Base-by-base conservation (phyloP, 768 basidiomycete species). In the Mycena rebaudengoi region DNA sequence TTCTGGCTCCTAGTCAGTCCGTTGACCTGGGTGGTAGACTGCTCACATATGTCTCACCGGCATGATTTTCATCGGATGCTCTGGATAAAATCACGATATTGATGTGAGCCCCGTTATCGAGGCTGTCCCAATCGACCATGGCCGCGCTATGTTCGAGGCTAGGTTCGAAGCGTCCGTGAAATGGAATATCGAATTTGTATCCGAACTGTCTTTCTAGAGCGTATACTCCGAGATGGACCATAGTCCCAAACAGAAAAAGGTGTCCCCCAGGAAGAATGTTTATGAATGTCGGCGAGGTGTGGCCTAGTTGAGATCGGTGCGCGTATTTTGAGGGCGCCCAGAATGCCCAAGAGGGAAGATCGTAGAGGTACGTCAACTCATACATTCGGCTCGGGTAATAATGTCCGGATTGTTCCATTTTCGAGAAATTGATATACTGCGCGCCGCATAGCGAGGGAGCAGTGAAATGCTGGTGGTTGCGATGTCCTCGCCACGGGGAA, bases 221-320 rank as follows among this genome's bases (percentile, higher is more conserved):
- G 44, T 64, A 64, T 14, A 67, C 33, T 16, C 61, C 66, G 13
- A 67, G 62, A 61, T 61, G 62, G 11, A 26, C 53, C n/a, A 56
- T n/a, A 7, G 58, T 48, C 1, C 66, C 62, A 29, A 64, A 21
- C 20, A 67, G 45, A 30, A 67, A 61, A 20, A 62, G 33, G 35
- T 44, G 62, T 1, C 66, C 66, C 28, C 66, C 66, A 5, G 66
- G 66, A 4, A 67, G 62, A 13, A 67, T 25, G 48, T 50, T 60
- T 16, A 67, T 53, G 18, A 64, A 55, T 12, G 57, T 29, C 40
- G 66, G 66, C 28, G 62, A 62, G 1, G 20, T 26, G 49, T 60
- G 66, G 37, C 62, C 62, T 10, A 57, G 1, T n/a, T 56, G 60
- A 2, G 66, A 51, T 12, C 10, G 54, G 28, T 50, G 40, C 7